Conservation (phyloP, 495 filamentous ascomycete species). For the Trichocladium uniseriatum region DNA sequence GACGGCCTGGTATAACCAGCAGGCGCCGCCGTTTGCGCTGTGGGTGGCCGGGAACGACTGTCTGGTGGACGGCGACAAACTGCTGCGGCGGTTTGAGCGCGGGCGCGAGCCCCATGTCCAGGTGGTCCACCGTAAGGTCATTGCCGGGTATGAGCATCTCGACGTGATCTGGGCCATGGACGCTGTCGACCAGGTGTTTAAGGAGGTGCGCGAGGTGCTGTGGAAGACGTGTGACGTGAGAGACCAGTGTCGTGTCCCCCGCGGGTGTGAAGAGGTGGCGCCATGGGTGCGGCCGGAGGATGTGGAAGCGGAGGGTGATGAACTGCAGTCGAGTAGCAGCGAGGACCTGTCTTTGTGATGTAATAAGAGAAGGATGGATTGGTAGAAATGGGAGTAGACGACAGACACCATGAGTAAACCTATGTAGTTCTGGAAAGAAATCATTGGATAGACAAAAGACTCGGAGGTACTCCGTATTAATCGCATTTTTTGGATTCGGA, state of each 20-base stretch:
- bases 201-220: slow-evolving; percentile 70
- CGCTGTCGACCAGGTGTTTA: slow-evolving; percentile 70
- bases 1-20: slow-evolving; percentile 72
- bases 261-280: slow-evolving; percentile 49
- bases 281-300: slow-evolving; percentile 8
- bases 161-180: slow-evolving; percentile 98
- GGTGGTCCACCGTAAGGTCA: slow-evolving; percentile 72
- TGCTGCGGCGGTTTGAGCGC: slow-evolving; percentile 64
- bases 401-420: no score
- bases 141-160: slow-evolving; percentile 88
- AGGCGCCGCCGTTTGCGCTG: slow-evolving; percentile 74
- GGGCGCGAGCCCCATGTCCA: slow-evolving; percentile 74
- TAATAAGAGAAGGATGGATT: no score
- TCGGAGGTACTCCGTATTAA: no score
- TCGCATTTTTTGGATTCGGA: no score
- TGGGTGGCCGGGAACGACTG: slow-evolving; percentile 80
- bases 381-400: no score
- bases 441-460: no score
- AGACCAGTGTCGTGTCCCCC: slow-evolving; percentile 50
- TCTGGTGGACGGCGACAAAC: slow-evolving; percentile 70
- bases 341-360: slow-evolving; percentile 13
- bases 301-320: slow-evolving; percentile 3
- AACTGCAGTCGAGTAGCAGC: slow-evolving; percentile 21
- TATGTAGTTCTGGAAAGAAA: no score
- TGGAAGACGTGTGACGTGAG: slow-evolving; percentile 62